These are phyloP conservation scores for Articulospora tetracladia DNA, from an alignment of 495 filamentous ascomycete species.

Conservation along the genomic window DNA sequence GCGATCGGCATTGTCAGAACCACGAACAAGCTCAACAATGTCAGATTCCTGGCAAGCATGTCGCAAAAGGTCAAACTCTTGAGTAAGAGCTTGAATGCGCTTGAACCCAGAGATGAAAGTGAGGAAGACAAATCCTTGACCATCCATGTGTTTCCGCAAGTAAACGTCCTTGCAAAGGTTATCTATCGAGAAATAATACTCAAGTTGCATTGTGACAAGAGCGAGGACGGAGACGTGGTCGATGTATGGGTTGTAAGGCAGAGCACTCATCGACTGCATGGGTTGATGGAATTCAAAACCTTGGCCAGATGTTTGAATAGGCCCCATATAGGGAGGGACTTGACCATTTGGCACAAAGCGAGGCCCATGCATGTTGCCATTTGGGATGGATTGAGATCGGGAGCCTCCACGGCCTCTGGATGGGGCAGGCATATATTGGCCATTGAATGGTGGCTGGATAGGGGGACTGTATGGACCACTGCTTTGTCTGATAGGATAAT, in stretches of 20 bases:
- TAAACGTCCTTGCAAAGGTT: slow-evolving; percentile 94
- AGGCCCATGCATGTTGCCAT: slow-evolving; percentile 18
- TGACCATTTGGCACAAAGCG: slow-evolving; percentile 16
- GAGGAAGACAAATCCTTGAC: slow-evolving; percentile 84
- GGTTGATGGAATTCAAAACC: slow-evolving; percentile 46
- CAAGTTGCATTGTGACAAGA: slow-evolving; percentile 69
- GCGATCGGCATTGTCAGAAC: slow-evolving; percentile 72
- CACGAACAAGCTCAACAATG: slow-evolving; percentile 63
- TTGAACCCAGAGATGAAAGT: slow-evolving; percentile 76
- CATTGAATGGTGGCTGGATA: slow-evolving; percentile 26
- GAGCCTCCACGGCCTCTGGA: slow-evolving; percentile 23
- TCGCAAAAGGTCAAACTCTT: slow-evolving; percentile 69
- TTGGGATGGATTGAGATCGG: slow-evolving; percentile 27
- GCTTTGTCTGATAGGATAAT: slow-evolving; percentile 21
- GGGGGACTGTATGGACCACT: slow-evolving; percentile 27
- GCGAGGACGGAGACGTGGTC: slow-evolving; percentile 51
- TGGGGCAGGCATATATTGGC: slow-evolving; percentile 8
- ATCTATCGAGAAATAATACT: slow-evolving; percentile 96
- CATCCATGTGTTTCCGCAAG: slow-evolving; percentile 88
- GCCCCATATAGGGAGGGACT: slow-evolving; percentile 15
- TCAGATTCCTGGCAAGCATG: slow-evolving; percentile 67
- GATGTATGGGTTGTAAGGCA: slow-evolving; percentile 57
- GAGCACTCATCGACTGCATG: slow-evolving; percentile 56
- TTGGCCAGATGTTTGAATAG: slow-evolving; percentile 20
- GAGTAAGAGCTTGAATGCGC: slow-evolving; percentile 71